Conservation (phyloP, 768 basidiomycete genomes). For the Mycena sanguinolenta region DNA sequence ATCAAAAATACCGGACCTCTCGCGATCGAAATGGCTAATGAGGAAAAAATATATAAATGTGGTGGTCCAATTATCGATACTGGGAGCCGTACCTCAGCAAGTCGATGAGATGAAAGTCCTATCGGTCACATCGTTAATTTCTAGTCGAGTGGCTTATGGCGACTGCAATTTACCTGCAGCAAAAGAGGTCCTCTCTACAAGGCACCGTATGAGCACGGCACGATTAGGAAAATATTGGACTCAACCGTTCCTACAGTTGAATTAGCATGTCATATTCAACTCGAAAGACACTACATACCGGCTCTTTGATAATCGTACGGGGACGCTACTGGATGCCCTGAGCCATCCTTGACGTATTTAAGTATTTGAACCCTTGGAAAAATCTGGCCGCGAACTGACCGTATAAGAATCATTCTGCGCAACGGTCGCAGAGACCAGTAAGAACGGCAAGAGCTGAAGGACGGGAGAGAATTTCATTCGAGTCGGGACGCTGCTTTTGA, state of each 20-base stretch:
- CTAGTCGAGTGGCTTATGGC: not conserved
- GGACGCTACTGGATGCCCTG: constrained; percentile 32
- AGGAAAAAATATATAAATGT: too few relatives aligned
- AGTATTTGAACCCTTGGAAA: not conserved
- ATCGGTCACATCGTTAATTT: not conserved
- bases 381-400: constrained; percentile 4
- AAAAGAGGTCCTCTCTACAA: constrained; percentile 30
- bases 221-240: not conserved
- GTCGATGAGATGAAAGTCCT: constrained; percentile 37
- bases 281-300: constrained; percentile 13
- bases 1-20: not conserved
- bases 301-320: constrained; percentile 38
- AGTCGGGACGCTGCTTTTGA: not conserved
- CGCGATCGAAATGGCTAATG: not conserved
- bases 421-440: constrained; percentile 4
- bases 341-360: constrained; percentile 24
- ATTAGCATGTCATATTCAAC: too few relatives aligned
- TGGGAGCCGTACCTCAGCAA: not conserved
- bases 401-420: constrained; percentile 28
- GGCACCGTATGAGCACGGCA: not conserved
- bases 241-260: constrained; percentile 24
- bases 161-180: constrained; percentile 20
- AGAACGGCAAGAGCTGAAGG: constrained; percentile 14
- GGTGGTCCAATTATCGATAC: not conserved
- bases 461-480: not conserved